Evolutionary conservation across 257 asterid species (phyloP), one percentile per base, ranked within the genome.

Genomic region (Solanum dulcamara): DNA sequence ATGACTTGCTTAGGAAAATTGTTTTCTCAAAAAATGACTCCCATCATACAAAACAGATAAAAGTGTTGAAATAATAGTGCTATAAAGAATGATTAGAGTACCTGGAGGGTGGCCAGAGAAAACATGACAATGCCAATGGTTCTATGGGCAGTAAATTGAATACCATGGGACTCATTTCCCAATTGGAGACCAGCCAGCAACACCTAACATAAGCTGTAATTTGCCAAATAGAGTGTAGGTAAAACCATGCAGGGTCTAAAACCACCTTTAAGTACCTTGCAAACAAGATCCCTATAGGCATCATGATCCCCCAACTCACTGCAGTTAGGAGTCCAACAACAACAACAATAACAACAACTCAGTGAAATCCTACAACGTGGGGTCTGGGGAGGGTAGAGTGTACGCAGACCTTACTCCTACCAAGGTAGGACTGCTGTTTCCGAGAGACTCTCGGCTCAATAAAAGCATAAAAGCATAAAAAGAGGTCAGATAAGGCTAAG

Each of bases 231-330:
- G 92, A 92, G 40, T 94, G 99, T 51, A 93, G 93, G 87, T 96
- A 96, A 89, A 96, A 94, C 99, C 98, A 96, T 3, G 97, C 93
- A 0, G 98, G 99, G 48, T 94, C 97, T 0, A 95, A 94, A 4
- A 96, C 94, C 68, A 93, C 98, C 84, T 89, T 96, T 22, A 94
- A 83, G 87, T 96, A 94, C 89, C 99, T 89, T 26, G 98, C 99
- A 24, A 92, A 82, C 17, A 94, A 55, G 28, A 91, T 94, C 5
- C 99, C 98, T 18, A 93, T 13, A 13, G 99, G 99, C 89, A 96
- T 48, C 89, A 94, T 81, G 83, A 91, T 92, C 10, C 98, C 98
- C 98, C 98, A 96, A 15, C 99, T 91, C 70, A 93, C 88, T 12
- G 94, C 91, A 79, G 94, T 96, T 74, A 94, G 88, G 84, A 96